Base-by-base conservation (phyloP, 1,284 basidiomycete species). In the Ceratobasidium sp. region DNA sequence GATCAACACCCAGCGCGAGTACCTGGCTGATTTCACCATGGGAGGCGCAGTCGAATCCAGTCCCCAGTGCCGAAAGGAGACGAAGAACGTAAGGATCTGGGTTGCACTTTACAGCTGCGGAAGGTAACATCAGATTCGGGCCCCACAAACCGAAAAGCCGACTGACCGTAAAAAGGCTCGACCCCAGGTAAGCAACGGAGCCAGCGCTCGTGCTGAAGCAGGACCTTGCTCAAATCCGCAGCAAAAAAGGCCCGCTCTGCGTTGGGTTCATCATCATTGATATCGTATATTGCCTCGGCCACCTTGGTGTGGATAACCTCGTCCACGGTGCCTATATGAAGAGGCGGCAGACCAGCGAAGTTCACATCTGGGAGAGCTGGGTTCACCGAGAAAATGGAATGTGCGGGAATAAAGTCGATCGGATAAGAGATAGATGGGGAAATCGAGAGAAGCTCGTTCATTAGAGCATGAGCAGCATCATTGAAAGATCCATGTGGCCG, bases 31-130 rank as follows among this genome's bases (percentile, higher is more conserved):
- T 98, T 83, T 99, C 98, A 74, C 91, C 91, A 78, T 95, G 93
- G 52, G 96, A 98, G n/a, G 98, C 98, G 79, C 98, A 99, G 83
- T 99, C 98, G 83, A 99, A 99, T 16, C 95, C 95, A 0, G 92
- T 86, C 49, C 97, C 97, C 74, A 98, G 84, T 28, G 92, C 89
- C 13, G 95, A 94, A 49, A 99, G 89, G 61, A 99, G 87, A 75
- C 95, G 91, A 69, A 99, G 86, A 59, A 99, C 90, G 79, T 95
- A 93, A 1, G 95, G 95, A 79, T 98, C 97, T 14, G 98, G 97
- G 84, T 98, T 99, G 84, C 96, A 98, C 84, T 98, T 98, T 80
- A 98, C 91, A 72, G 96, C 93, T 93, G 76, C 11, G 35, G n/a
- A n/a, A 72, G 28, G 16, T 13, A 66, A 73, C 55, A 28, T 43